Conservation (phyloP, 768 basidiomycete genomes). For the Jaapia argillacea region DNA sequence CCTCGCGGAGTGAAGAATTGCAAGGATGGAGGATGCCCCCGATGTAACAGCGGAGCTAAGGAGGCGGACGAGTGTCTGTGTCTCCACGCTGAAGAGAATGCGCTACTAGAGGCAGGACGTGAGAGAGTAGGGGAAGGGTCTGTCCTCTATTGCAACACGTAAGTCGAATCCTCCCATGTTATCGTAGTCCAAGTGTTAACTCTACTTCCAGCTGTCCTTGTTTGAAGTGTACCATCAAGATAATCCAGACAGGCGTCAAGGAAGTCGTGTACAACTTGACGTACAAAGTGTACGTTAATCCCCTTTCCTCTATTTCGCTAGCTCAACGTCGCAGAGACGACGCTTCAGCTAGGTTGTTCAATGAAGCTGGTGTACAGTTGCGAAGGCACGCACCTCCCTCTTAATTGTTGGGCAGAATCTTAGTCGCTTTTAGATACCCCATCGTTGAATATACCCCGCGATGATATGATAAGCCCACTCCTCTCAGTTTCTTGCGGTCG, state of each 20-base stretch:
- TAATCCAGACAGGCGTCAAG: conserved; percentile 88
- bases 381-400: conserved; percentile 52
- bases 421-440: no score
- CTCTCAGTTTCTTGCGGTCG: no score
- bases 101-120: conserved; percentile 85
- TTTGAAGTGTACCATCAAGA: conserved; percentile 92
- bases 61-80: conserved; percentile 77
- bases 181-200: conserved; percentile 1
- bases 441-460: no score
- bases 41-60: conserved; percentile 57
- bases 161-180: conserved; percentile 17
- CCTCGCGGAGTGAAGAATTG: conserved; percentile 87
- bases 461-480: no score
- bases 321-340: conserved; percentile 49
- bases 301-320: background rate
- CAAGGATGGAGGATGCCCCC: conserved; percentile 79
- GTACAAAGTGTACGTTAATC: conserved; percentile 76
- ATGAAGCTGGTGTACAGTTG: conserved; percentile 74
- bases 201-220: conserved; percentile 89
- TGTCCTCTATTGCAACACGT: conserved; percentile 99
- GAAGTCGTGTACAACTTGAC: conserved; percentile 91
- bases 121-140: conserved; percentile 78
- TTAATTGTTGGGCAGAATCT: no score
- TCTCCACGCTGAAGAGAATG: conserved; percentile 97
- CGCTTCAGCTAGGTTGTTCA: conserved; percentile 67